A percentile compares a stretch with the other conserved stretches of the same genome.
These are phyloP conservation scores for Penicillium sp. DNA, from an alignment of 2,329 filamentous ascomycete genomes.

Conservation along the genomic window DNA sequence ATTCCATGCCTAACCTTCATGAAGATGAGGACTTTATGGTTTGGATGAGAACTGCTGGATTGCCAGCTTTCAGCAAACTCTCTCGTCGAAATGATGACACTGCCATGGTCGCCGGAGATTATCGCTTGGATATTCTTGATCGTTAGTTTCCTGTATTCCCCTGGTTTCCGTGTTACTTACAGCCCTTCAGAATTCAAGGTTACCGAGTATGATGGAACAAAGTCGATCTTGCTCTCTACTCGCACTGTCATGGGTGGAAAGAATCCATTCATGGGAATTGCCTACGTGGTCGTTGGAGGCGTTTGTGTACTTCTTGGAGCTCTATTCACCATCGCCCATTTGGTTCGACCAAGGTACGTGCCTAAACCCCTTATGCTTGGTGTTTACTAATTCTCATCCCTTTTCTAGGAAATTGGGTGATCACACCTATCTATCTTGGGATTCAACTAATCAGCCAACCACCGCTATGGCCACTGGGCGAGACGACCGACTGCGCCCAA, in stretches of 20 bases:
- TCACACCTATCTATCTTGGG: conserved; percentile 97
- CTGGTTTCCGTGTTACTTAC: not conserved
- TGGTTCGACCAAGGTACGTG: conserved; percentile 81
- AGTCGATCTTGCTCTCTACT: conserved; percentile 86
- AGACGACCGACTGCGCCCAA: conserved; percentile 50
- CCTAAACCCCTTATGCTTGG: not conserved
- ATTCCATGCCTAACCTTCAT: conserved; percentile 66
- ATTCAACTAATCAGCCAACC: conserved; percentile 63
- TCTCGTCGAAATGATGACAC: conserved; percentile 76
- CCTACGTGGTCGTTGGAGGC: conserved; percentile 90
- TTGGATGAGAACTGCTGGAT: conserved; percentile 96
- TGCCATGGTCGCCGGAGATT: conserved; percentile 68
- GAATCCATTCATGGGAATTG: conserved; percentile 94
- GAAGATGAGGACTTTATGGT: conserved; percentile 87
- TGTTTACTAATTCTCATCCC: not conserved
- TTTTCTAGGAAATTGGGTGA: conserved; percentile 86
- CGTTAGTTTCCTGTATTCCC: conserved; percentile 57
- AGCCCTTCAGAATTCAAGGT: conserved; percentile 71
- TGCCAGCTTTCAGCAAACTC: conserved; percentile 93
- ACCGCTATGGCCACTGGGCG: conserved; percentile 57
- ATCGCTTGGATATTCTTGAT: conserved; percentile 73
- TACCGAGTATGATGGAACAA: conserved; percentile 76
- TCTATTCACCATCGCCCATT: conserved; percentile 84
- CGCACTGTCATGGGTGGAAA: conserved; percentile 90
- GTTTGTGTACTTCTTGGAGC: conserved; percentile 86